Percentiles rank a stretch among this genome's conserved stretches.
Conservation (phyloP, 2,329 filamentous ascomycete species). For the Alternaria arborescens region DNA sequence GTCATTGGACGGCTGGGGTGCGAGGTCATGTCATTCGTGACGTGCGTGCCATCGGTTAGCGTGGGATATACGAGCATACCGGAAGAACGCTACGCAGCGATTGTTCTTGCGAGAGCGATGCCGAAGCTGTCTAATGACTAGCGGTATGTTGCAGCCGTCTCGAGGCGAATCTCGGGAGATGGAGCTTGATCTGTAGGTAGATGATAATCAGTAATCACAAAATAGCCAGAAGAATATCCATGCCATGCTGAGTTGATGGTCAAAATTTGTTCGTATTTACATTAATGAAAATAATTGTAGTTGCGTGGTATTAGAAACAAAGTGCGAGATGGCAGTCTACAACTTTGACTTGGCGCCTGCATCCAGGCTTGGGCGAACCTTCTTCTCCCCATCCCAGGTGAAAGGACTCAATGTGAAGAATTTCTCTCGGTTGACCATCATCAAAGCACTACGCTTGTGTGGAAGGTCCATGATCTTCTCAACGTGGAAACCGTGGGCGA, state of each 20-base stretch:
- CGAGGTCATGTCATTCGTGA: slow-evolving; percentile 11
- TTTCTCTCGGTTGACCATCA: slow-evolving; percentile 70
- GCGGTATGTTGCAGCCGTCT: neutral
- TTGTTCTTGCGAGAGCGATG: neutral
- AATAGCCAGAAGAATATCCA: neutral
- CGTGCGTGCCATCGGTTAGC: slow-evolving; percentile 16
- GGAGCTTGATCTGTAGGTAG: neutral
- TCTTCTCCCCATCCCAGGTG: slow-evolving; percentile 49
- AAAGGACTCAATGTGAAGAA: slow-evolving; percentile 75
- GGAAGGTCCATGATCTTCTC: slow-evolving; percentile 77
- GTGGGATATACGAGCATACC: neutral
- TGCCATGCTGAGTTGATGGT: neutral
- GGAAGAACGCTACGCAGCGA: neutral
- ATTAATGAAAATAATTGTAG: neutral
- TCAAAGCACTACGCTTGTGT: slow-evolving; percentile 74
- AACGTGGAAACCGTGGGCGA: slow-evolving; percentile 75
- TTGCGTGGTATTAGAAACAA: slow-evolving; percentile 1
- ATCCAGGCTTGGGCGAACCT: slow-evolving; percentile 46
- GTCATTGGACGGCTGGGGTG: slow-evolving; percentile 7
- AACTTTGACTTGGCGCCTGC: slow-evolving; percentile 46
- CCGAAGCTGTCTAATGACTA: slow-evolving; percentile 10
- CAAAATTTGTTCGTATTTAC: neutral
- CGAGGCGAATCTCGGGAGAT: neutral
- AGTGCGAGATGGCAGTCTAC: slow-evolving; percentile 17
- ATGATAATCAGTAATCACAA: neutral